Base-by-base conservation (phyloP, 2,329 filamentous ascomycete species). In the Gyromitra esculenta region DNA sequence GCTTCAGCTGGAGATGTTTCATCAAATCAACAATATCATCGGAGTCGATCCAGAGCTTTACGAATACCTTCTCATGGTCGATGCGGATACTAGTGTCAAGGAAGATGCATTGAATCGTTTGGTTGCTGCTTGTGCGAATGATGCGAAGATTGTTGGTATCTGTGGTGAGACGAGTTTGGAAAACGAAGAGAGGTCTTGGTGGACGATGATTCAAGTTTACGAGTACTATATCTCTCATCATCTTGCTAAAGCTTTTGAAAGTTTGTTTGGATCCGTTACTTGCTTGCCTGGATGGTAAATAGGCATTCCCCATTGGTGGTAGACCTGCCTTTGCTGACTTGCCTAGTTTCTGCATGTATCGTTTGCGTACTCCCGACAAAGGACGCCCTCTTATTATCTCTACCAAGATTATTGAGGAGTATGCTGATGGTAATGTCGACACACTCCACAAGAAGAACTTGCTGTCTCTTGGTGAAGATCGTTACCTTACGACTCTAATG, bases 191-290 rank as follows among this genome's bases (percentile, higher is more conserved):
- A 89, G 91, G 80, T 94, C 91, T 81, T 98, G 94, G 94, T 97
- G 93, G 93, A 99, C 96, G 11, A 99, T 99, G 96, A 99, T 99
- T 82, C 96, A 99, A 84, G 96, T 99, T 79, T 99, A 99, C 85
- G 96, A 99, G 84, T 99, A 99, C 87, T 99, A 94, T 84, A 99
- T 99, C 82, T 98, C 96, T 39, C 96, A 99, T 87, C 92, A 99
- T 84, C 86, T 99, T 83, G 88, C 96, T 69, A 99, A 99, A 86
- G 93, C 96, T 78, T 99, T 99, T 82, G 96, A 99, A 84, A 97
- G 94, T 77, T 89, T 99, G 77, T 99, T 99, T 82, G 96, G 94
- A 82, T 97, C 93, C 84, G 96, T 99, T 77, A 99, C 96, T 76
- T 99, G 96, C 91, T 90, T 99, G 86, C 96, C 96, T 79, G 96